Percentiles rank a stretch among this genome's conserved stretches.
Evolutionary conservation across 2,329 filamentous ascomycete genomes (phyloP).

Genomic region (Trichophyton schoenleinii): DNA sequence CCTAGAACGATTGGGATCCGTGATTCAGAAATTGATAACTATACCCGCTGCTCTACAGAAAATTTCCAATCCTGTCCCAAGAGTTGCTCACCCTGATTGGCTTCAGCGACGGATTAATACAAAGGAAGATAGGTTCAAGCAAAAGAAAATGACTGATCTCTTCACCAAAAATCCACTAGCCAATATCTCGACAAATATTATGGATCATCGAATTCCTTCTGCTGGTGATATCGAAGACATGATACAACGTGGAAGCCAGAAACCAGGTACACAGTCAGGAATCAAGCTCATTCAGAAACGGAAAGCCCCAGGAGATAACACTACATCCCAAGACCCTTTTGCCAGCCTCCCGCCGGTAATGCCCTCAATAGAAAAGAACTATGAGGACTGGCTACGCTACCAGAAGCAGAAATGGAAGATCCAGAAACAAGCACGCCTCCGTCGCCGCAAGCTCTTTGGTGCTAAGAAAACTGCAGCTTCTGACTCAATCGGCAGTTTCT

Average conservation of each 20-base stretch:
- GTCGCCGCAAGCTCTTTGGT: conserved; percentile 83
- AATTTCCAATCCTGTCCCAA: conserved; percentile 82
- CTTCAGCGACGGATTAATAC: conserved; percentile 82
- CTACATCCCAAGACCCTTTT: conserved; percentile 62
- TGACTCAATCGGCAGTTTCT: conserved; percentile 56
- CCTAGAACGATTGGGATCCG: conserved; percentile 82
- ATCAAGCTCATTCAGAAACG: conserved; percentile 50
- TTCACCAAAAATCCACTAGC: conserved; percentile 57
- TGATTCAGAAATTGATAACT: conserved; percentile 97
- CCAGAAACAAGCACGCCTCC: conserved; percentile 76
- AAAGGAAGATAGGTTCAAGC: conserved; percentile 95
- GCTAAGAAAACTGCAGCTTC: conserved; percentile 55
- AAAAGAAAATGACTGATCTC: conserved; percentile 94
- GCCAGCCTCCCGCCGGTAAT: conserved; percentile 69
- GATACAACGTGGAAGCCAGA: conserved; percentile 54
- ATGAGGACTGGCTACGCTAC: conserved; percentile 75
- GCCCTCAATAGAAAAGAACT: conserved; percentile 76
- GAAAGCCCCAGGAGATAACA: conserved; percentile 54
- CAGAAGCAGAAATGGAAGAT: conserved; percentile 99
- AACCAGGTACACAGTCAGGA: conserved; percentile 50
- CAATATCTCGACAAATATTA: conserved; percentile 52
- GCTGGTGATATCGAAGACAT: conserved; percentile 62
- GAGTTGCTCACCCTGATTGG: conserved; percentile 93
- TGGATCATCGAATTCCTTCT: conserved; percentile 44
- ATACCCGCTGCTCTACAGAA: conserved; percentile 96